Evolutionary conservation across 139 green algal species (phyloP).

Genomic region (Chlamydomonas sp.): DNA sequence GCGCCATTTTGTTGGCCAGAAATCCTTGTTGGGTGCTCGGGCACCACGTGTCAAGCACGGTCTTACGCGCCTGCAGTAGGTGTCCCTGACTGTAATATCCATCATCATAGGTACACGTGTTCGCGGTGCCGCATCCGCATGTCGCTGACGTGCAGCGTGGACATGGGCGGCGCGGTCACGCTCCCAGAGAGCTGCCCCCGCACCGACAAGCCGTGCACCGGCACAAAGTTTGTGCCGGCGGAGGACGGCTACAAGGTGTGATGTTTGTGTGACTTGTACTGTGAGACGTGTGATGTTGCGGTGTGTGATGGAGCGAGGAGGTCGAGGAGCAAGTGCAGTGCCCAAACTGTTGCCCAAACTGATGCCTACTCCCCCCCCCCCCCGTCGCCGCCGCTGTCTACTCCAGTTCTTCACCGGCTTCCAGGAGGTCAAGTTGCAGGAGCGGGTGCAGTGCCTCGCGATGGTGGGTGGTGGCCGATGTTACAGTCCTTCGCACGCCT

Average conservation of each 20-base stretch:
- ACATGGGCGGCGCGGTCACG: constrained; percentile 22
- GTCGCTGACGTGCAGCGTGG: constrained; percentile 16
- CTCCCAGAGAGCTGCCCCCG: constrained; percentile 24
- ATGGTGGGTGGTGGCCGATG: no score
- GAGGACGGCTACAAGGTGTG: constrained; percentile 6
- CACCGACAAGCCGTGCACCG: constrained; percentile 33
- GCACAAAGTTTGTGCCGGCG: constrained; percentile 51
- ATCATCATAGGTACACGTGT: constrained; percentile 20
- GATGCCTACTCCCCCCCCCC: no score
- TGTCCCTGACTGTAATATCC: no score
- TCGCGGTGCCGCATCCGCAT: constrained; percentile 17
- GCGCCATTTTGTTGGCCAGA: no score
- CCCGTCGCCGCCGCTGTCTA: no score
- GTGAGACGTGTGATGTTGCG: constrained; percentile 29
- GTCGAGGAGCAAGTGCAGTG: no score
- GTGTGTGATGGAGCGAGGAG: no score
- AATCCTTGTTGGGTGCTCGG: no score
- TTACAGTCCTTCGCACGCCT: no score
- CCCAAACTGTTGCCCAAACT: no score
- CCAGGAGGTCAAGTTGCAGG: constrained; percentile 34
- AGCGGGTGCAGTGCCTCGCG: constrained; percentile 39
- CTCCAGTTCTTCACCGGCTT: constrained; percentile 24
- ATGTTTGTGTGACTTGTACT: neutral
- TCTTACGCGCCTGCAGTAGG: no score
- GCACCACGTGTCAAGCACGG: no score